phyloP scores from a whole-genome alignment of 2,329 filamentous ascomycete genomes.

The Hymenoscyphus occultus region DNA sequence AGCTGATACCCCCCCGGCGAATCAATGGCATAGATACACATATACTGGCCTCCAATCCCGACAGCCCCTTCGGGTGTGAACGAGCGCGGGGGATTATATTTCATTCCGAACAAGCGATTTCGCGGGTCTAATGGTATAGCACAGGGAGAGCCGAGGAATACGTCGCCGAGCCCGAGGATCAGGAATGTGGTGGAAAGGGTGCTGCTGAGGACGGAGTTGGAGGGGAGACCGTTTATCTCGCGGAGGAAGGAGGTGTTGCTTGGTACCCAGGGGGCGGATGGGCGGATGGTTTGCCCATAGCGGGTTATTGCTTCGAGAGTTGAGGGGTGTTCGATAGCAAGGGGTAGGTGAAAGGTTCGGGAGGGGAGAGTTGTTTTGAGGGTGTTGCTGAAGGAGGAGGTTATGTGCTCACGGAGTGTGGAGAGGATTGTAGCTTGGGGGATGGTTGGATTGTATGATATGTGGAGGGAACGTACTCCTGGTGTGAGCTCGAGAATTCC shows the following conservation, averaged over 20 bases:
- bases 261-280: constrained; percentile 34
- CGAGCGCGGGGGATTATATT: constrained; percentile 41
- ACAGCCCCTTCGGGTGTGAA: constrained; percentile 40
- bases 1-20: constrained; percentile 42
- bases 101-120: constrained; percentile 27
- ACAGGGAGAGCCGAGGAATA: constrained; percentile 39
- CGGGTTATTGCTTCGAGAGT: constrained; percentile 27
- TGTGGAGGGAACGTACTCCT: constrained; percentile 5
- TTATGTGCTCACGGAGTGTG: background rate
- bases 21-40: constrained; percentile 40
- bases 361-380: constrained; percentile 41
- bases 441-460: constrained; percentile 41
- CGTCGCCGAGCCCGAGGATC: constrained; percentile 38
- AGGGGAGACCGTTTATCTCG: constrained; percentile 39
- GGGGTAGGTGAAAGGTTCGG: constrained; percentile 44
- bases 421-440: constrained; percentile 39
- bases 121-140: constrained; percentile 33
- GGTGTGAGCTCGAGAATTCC: constrained; percentile 4
- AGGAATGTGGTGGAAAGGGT: constrained; percentile 37
- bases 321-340: constrained; percentile 41
- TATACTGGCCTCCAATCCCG: constrained; percentile 38
- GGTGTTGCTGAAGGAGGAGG: too few species aligned
- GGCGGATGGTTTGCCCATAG: constrained; percentile 34
- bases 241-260: constrained; percentile 34
- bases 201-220: constrained; percentile 36